phyloP scores from a whole-genome alignment of 148 eudicot genomes.

The Camellia japonica region DNA sequence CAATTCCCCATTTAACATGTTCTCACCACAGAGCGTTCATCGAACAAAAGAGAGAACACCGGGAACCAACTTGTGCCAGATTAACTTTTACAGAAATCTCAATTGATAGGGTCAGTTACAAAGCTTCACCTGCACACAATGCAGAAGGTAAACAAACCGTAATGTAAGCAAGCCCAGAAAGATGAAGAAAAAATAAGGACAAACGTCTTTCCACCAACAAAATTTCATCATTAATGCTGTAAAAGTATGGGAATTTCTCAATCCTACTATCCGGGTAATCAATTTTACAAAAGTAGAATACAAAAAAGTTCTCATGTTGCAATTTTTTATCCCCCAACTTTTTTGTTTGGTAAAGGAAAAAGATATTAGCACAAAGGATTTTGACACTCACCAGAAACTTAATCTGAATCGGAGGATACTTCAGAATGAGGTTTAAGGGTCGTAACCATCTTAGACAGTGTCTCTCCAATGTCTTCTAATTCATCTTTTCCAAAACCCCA shows the following conservation, averaged over 20 bases:
- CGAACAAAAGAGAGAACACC: too few species aligned
- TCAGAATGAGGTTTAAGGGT: slow-evolving; percentile 48
- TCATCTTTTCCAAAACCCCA: slow-evolving; percentile 94
- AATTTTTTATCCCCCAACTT: not conserved
- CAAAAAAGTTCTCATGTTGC: not conserved
- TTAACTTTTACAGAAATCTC: not conserved
- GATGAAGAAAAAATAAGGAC: not conserved
- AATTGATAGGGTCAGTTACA: not conserved
- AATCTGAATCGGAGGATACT: slow-evolving; percentile 83
- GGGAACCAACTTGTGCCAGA: not conserved
- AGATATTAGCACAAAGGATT: not conserved
- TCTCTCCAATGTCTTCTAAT: slow-evolving; percentile 74
- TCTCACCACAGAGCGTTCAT: not conserved
- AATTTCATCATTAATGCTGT: not conserved
- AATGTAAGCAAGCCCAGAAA: not conserved
- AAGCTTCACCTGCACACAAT: not conserved
- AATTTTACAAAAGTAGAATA: not conserved
- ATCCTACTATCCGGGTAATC: not conserved
- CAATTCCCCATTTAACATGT: not conserved
- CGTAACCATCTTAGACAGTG: slow-evolving; percentile 54
- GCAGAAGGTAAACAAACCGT: not conserved
- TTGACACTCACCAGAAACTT: slow-evolving; percentile 14
- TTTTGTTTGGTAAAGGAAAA: not conserved
- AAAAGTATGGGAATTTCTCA: not conserved
- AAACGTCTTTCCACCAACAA: not conserved